These are phyloP conservation scores for Staphylotrichum tortipilum DNA, from an alignment of 495 filamentous ascomycete species.

Conservation along the genomic window DNA sequence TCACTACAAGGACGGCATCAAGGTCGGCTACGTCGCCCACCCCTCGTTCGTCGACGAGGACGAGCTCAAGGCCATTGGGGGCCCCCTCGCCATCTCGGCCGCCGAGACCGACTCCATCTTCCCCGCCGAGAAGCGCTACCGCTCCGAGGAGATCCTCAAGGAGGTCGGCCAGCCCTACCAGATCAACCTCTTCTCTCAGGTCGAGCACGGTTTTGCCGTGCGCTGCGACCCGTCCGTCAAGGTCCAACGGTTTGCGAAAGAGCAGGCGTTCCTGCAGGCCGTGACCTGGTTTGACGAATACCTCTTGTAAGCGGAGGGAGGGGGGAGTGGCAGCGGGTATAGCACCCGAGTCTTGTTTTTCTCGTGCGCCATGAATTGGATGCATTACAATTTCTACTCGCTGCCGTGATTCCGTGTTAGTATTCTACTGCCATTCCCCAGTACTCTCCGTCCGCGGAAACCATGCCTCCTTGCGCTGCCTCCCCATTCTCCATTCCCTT, in stretches of 20 bases:
- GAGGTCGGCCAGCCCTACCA: constrained; percentile 63
- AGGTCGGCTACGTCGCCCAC: constrained; percentile 64
- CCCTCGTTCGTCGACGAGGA: constrained; percentile 68
- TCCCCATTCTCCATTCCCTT: too few species aligned
- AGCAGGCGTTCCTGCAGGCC: constrained; percentile 77
- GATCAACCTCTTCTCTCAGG: constrained; percentile 70
- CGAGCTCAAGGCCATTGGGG: constrained; percentile 61
- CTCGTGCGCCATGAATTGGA: too few species aligned
- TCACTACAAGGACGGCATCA: constrained; percentile 40
- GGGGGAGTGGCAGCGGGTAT: too few species aligned
- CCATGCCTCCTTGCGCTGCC: too few species aligned
- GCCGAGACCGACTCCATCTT: constrained; percentile 76
- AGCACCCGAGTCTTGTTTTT: too few species aligned
- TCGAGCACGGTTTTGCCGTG: constrained; percentile 74
- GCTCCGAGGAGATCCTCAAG: constrained; percentile 45
- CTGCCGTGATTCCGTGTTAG: too few species aligned
- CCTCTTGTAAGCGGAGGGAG: constrained; percentile 25
- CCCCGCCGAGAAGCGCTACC: constrained; percentile 60
- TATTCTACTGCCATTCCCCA: too few species aligned
- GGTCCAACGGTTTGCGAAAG: constrained; percentile 65
- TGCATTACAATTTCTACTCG: too few species aligned
- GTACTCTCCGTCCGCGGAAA: too few species aligned
- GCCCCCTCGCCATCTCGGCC: constrained; percentile 67
- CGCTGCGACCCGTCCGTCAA: constrained; percentile 54
- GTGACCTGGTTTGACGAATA: constrained; percentile 63